phyloP scores from a whole-genome alignment of 2,329 filamentous ascomycete genomes.

The Shiraia bambusicola region DNA sequence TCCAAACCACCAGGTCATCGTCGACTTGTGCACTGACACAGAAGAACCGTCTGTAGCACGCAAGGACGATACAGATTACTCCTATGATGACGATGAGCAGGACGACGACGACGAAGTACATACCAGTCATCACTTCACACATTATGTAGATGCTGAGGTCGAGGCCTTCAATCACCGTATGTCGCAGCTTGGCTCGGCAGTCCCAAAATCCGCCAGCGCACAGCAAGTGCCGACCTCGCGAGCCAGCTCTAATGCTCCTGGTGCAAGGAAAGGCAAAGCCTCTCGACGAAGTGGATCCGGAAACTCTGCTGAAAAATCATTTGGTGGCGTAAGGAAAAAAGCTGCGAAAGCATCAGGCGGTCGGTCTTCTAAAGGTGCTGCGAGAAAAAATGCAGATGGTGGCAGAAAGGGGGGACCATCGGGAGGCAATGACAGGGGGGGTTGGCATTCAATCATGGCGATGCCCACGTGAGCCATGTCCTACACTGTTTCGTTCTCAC shows the following conservation, averaged over 20 bases:
- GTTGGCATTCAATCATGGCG: slow-evolving; percentile 25
- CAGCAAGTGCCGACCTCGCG: slow-evolving; percentile 10
- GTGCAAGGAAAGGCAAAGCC: slow-evolving; percentile 19
- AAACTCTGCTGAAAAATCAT: slow-evolving; percentile 14
- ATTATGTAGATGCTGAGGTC: slow-evolving; percentile 27
- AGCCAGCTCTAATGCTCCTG: slow-evolving; percentile 17
- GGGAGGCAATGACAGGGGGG: slow-evolving; percentile 10
- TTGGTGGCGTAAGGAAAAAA: slow-evolving; percentile 23
- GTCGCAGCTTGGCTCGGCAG: slow-evolving; percentile 20
- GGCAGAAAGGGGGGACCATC: slow-evolving; percentile 11
- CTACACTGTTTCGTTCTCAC: too few relatives aligned
- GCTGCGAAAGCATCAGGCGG: slow-evolving; percentile 14
- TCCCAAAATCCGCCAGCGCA: slow-evolving; percentile 11
- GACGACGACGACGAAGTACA: slow-evolving; percentile 21
- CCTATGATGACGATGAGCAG: slow-evolving; percentile 22
- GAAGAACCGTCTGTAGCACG: slow-evolving; percentile 14
- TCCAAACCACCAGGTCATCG: slow-evolving; percentile 53
- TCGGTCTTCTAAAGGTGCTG: slow-evolving; percentile 12
- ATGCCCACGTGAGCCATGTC: slow-evolving; percentile 28
- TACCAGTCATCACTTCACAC: slow-evolving; percentile 35
- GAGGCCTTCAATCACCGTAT: slow-evolving; percentile 32
- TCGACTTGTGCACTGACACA: slow-evolving; percentile 47
- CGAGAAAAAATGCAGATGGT: slow-evolving; percentile 13
- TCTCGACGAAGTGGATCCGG: slow-evolving; percentile 22
- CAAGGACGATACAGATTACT: slow-evolving; percentile 23